Conservation (phyloP, 768 basidiomycete species). For the Phlebiopsis flavidoalba region DNA sequence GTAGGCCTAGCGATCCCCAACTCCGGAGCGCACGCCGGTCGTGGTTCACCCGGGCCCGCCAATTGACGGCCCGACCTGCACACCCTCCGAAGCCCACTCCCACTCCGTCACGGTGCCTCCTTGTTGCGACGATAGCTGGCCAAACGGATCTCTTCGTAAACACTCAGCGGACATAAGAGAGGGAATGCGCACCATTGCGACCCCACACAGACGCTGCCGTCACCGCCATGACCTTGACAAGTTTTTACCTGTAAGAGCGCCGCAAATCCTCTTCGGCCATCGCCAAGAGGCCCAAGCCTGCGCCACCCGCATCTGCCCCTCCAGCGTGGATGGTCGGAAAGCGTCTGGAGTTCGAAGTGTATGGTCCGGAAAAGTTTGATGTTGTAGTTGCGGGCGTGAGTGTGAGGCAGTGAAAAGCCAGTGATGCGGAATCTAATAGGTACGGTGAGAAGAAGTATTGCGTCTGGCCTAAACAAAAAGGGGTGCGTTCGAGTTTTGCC, state of each 20-base stretch:
- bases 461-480: too few relatives aligned
- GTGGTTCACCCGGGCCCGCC: background rate
- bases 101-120: slow-evolving; percentile 25
- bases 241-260: slow-evolving; percentile 34
- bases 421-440: slow-evolving; percentile 41
- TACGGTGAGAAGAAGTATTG: too few relatives aligned
- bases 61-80: slow-evolving; percentile 40
- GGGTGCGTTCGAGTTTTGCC: too few relatives aligned
- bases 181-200: slow-evolving; percentile 33
- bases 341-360: slow-evolving; percentile 29
- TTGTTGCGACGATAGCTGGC: slow-evolving; percentile 5
- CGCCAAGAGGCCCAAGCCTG: slow-evolving; percentile 24
- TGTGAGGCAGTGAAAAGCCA: slow-evolving; percentile 21
- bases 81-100: slow-evolving; percentile 51
- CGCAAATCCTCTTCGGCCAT: slow-evolving; percentile 22
- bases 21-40: slow-evolving; percentile 42
- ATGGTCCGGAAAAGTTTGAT: slow-evolving; percentile 48
- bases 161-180: too few relatives aligned
- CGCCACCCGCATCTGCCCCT: slow-evolving; percentile 40
- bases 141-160: too few relatives aligned
- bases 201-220: slow-evolving; percentile 50
- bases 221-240: slow-evolving; percentile 43
- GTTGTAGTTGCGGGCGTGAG: slow-evolving; percentile 17
- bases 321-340: slow-evolving; percentile 39
- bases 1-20: slow-evolving; percentile 47